Base-by-base conservation (phyloP, 2,329 filamentous ascomycete genomes). In the Epichloe scottii region DNA sequence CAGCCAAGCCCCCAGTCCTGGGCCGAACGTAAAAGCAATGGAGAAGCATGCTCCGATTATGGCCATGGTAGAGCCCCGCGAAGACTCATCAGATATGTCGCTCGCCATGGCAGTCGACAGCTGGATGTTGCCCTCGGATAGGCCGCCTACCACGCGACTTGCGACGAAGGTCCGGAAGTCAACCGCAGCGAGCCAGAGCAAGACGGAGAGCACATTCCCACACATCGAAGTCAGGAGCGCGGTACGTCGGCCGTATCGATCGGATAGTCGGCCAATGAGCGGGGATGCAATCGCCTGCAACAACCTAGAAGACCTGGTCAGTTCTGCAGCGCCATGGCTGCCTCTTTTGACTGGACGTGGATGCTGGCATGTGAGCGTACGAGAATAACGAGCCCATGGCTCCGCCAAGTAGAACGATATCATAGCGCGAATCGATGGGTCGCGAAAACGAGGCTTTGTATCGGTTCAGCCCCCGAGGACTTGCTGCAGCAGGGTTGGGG, bases 71-170 rank as follows among this genome's bases (percentile, higher is more conserved):
- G 88, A 82, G 21, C 91, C 89, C 30, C 93, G 81, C 61, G 84
- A 85, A 52, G 79, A 77, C 59, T 91, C 85, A 60, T 94, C 89
- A 42, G 88, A 95, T 57, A 98, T 90, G 66, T 98, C 93, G 39
- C 91, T 93, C 17, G 93, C 93, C 66, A 98, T 97, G 41, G 93
- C 91, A 56, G 91, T 93, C 4, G 93, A 91, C 14, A 98, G 76
- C 71, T 98, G 93, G 3, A 98, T 87, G 60, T 98, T 98, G 55
- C 93, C 93, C 71, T 98, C 93, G 51, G 90, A 96, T 57, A 98
- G 69, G 0, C 93, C 93, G 23, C 93, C 93, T 1, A 98, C 87
- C 2, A 98, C 71, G 48, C 93, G 82, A 59, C 89, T 95, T n/a
- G 89, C 87, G 33, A 98, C 76, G 64, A 98, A 98, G 2, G 91